Evolutionary conservation across 768 basidiomycete species (phyloP).

Genomic region (Russula sp.): DNA sequence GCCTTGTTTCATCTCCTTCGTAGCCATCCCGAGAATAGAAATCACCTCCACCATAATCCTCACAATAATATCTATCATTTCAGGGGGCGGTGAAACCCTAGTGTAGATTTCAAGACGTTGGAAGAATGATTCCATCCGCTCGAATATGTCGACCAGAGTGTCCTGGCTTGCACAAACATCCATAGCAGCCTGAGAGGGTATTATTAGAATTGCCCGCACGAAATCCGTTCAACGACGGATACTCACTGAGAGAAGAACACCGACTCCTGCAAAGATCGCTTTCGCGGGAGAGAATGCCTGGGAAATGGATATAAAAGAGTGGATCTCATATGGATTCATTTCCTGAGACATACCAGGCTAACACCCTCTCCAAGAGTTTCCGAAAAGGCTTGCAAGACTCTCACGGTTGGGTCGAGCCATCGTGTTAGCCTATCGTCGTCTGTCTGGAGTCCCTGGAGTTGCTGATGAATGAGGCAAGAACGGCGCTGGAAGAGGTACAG

Average conservation of each 20-base stretch:
- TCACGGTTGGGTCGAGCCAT: background rate
- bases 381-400: background rate
- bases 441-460: background rate
- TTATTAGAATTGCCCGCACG: background rate
- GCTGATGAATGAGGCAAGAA: background rate
- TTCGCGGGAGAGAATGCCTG: background rate
- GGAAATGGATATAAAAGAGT: background rate
- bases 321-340: background rate
- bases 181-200: background rate
- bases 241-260: background rate
- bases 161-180: background rate
- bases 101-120: background rate
- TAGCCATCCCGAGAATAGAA: background rate
- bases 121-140: background rate
- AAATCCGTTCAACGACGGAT: background rate
- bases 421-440: background rate
- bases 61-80: background rate
- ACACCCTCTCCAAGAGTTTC: background rate
- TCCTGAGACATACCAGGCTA: background rate
- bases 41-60: background rate
- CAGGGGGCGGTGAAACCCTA: background rate
- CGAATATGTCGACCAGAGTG: background rate
- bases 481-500: background rate
- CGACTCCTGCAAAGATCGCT: background rate
- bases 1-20: background rate